Evolutionary conservation across 116 monocot species (phyloP), one percentile per base, ranked within the genome.

Genomic region (Dioscorea cayenensis): DNA sequence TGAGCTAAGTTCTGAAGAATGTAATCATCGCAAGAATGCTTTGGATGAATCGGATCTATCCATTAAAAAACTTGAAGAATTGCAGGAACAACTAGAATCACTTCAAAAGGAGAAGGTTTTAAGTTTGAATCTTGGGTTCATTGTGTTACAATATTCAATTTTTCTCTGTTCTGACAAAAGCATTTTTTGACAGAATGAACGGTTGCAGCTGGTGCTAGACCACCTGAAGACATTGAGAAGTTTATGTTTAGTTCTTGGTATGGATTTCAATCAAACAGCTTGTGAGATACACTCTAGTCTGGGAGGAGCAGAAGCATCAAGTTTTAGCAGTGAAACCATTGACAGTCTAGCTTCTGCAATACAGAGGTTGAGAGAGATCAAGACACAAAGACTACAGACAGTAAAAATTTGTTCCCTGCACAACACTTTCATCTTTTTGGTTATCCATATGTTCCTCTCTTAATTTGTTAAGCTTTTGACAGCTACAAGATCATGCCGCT

Each of bases 371-470:
- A 66, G 85, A 63, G 83, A 92, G 21, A 51, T 87, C 36, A 95
- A 95, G 80, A 67, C 81, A 23, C 66, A 89, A 66, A 81, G 92
- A 82, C 89, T 95, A 88, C 82, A 92, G 72, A 85, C 87, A 85
- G 92, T 87, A 25, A 66, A 3, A 14, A 2, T 6, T 49, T 50
- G 10, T 50, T 21, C 27, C 12, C 43, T 43, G 8, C 6, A 9
- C 7, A 9, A 43, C 43, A 43, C 8, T 12, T 43, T 12, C 3
- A 43, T 10, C 5, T 51, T 21, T 51, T 13, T 20, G 25, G 51
- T 22, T 19, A 51, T 51, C 51, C n/a, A 6, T 22, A 69, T 14
- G 27, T 49, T 7, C 49, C 48, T 23, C 27, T 25, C n/a, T 48
- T 51, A 69, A 25, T 7, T 51, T 19, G 16, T 11, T 3, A 7